Conservation (phyloP, 106 monocot genomes). For the Chionographis japonica region DNA sequence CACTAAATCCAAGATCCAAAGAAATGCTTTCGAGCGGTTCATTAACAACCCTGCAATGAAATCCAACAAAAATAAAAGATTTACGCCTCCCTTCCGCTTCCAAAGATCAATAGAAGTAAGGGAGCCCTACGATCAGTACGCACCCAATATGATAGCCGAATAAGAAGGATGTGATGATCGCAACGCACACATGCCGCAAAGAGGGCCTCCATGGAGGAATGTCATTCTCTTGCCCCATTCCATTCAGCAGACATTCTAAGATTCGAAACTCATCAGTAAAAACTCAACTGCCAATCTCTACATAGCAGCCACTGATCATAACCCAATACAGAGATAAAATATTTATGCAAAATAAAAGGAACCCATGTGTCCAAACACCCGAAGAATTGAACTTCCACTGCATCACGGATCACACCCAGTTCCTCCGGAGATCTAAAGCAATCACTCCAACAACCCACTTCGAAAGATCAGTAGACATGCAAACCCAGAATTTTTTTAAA, state of each 20-base stretch:
- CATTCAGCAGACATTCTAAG: constrained; percentile 17
- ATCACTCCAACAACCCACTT: too few species aligned
- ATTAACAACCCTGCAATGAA: constrained; percentile 78
- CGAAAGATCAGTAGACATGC: too few species aligned
- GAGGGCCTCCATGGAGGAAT: constrained; percentile 72
- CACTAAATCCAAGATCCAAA: constrained; percentile 78
- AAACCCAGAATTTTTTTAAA: too few species aligned
- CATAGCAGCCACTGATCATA: not conserved
- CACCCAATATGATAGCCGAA: constrained; percentile 91
- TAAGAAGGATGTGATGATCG: constrained; percentile 81
- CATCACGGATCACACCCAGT: constrained; percentile 22
- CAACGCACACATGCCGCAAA: constrained; percentile 80
- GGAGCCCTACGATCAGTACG: not conserved
- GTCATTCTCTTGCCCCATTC: constrained; percentile 20
- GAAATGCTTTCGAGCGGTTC: constrained; percentile 93
- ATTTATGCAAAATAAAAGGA: not conserved
- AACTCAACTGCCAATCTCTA: not conserved
- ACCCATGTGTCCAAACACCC: not conserved
- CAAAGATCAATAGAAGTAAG: not conserved
- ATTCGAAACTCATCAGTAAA: not conserved
- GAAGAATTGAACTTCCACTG: constrained; percentile 49
- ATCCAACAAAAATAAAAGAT: not conserved
- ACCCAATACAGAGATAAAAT: not conserved
- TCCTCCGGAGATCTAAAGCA: too few species aligned
- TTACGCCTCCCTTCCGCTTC: not conserved